Conservation (phyloP, 352 stramenopile species). For the Blastocystis sp. region DNA sequence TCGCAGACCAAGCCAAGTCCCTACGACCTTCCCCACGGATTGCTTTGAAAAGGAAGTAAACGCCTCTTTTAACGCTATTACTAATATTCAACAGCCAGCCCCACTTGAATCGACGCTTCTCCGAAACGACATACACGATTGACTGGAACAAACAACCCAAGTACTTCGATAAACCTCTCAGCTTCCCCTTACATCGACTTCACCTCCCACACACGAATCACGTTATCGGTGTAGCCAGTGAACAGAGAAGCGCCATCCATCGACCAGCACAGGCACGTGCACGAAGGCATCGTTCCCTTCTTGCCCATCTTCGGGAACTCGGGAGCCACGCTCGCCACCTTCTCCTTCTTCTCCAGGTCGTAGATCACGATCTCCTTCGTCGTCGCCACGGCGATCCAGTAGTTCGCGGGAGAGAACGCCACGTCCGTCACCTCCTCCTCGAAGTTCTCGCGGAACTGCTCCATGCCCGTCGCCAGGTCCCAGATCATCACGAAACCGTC, state of each 20-base stretch:
- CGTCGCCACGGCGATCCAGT: too few relatives aligned
- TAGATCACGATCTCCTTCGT: too few relatives aligned
- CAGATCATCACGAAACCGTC: too few relatives aligned
- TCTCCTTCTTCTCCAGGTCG: too few relatives aligned
- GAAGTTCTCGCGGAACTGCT: too few relatives aligned
- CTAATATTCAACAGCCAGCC: not conserved
- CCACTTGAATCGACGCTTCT: not conserved
- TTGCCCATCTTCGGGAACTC: too few relatives aligned
- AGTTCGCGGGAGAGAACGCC: too few relatives aligned
- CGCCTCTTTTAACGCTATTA: not conserved
- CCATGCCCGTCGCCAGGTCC: too few relatives aligned
- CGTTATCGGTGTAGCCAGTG: conserved; percentile 96
- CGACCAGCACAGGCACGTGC: too few relatives aligned
- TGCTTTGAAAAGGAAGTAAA: not conserved
- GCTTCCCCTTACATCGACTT: not conserved
- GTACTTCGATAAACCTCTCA: not conserved
- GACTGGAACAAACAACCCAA: not conserved
- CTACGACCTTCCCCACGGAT: not conserved
- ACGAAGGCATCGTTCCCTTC: too few relatives aligned
- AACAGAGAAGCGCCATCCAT: conserved; percentile 75
- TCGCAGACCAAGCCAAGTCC: not conserved
- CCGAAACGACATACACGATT: not conserved
- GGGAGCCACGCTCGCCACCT: too few relatives aligned
- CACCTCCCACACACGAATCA: conserved; percentile 83
- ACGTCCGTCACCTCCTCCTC: too few relatives aligned